Evolutionary conservation across 2,329 filamentous ascomycete species (phyloP), one percentile per base, ranked within the genome.

Genomic region (Sclerotinia trifoliorum): DNA sequence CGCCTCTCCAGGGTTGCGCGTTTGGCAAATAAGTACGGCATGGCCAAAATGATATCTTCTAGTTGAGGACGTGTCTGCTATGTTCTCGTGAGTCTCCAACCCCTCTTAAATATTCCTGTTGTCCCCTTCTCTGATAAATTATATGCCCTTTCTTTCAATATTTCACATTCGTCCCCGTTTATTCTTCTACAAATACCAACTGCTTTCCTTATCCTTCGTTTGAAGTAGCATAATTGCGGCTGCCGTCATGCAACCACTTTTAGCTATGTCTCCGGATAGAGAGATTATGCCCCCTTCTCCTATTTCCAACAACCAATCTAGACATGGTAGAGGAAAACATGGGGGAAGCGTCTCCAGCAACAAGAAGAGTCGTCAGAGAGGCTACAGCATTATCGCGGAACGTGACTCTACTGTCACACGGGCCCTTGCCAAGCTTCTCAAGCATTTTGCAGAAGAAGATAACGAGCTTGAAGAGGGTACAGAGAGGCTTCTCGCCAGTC

Each of bases 351-450:
- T 75, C 55, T 72, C 71, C 63, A 81, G 80, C 72, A 73, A 70
- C 46, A 70, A 62, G 66, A 77, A 77, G 62, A 72, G 71, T 58
- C 73, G 77, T 44, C 77, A 78, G 17, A 77, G 79, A 24, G 77
- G 79, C 17, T 82, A 82, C 75, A 79, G 78, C 68, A 74, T 81
- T 39, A 76, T 80, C 19, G 80, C 81, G 67, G 80, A 81, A 61
- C 75, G 79, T 57, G 80, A 82, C 63, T 75, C 74, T 11, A 75
- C 77, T 67, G 75, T 82, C 62, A 76, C 78, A 70, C 81, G 81
- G 74, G 80, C 80, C 29, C 72, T 82, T 39, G 75, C 75, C 64
- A 81, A 80, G 70, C 77, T 81, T 39, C 72, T 82, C 64, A 81
- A 81, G 75, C 77, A 80, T 49, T 79, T 78, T 24, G 66, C 74